phyloP scores from a whole-genome alignment of 495 filamentous ascomycete species.

The Astrothelium subdiscretum region DNA sequence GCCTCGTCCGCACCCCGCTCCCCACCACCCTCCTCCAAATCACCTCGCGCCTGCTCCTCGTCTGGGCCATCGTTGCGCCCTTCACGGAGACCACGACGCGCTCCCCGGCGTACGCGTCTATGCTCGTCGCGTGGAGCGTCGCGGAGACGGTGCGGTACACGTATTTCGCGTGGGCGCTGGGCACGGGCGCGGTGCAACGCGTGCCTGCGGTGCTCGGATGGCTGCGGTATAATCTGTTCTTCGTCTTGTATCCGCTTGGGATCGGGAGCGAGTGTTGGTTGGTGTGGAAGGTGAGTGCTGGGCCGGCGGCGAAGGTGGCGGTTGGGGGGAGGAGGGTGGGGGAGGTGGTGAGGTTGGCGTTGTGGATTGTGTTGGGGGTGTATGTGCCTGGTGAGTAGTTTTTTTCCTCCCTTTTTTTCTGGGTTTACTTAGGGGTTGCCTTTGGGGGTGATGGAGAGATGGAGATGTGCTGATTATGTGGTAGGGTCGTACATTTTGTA shows the following conservation, averaged over 20 bases:
- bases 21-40: slow-evolving; percentile 85
- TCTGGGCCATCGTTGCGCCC: slow-evolving; percentile 62
- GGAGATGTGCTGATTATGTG: slow-evolving; percentile 12
- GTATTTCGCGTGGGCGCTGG: slow-evolving; percentile 68
- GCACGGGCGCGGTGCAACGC: slow-evolving; percentile 31
- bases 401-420: background rate
- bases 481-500: slow-evolving; percentile 79
- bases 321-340: slow-evolving; percentile 40
- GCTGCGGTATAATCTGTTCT: slow-evolving; percentile 89
- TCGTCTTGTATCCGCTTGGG: slow-evolving; percentile 81
- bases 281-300: slow-evolving; percentile 50
- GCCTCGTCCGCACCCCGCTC: slow-evolving; percentile 74
- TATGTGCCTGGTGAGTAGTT: slow-evolving; percentile 68
- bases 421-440: background rate
- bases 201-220: slow-evolving; percentile 60
- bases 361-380: slow-evolving; percentile 47
- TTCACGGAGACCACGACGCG: slow-evolving; percentile 47
- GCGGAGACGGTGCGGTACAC: slow-evolving; percentile 84
- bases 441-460: background rate
- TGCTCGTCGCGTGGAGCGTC: slow-evolving; percentile 71
- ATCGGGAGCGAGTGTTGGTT: slow-evolving; percentile 76
- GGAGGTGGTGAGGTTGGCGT: slow-evolving; percentile 36
- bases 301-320: slow-evolving; percentile 43
- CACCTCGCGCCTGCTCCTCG: slow-evolving; percentile 64
- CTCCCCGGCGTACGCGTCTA: slow-evolving; percentile 46